Evolutionary conservation across 495 filamentous ascomycete genomes (phyloP).

Genomic region (Annulohypoxylon moriforme): DNA sequence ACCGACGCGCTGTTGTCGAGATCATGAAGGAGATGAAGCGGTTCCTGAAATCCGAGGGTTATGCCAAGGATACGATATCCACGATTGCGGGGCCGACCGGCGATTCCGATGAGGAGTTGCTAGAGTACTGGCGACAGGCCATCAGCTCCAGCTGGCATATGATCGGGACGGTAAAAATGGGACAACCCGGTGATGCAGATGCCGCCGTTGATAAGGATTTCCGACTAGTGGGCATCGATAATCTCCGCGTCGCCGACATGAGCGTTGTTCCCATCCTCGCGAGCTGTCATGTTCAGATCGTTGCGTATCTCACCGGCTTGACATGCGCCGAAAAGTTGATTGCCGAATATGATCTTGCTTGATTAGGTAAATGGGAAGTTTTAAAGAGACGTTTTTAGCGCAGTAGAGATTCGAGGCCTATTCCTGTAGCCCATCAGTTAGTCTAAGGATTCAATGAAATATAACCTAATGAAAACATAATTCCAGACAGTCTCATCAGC

Average conservation of each 20-base stretch:
- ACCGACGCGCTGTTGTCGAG: constrained; percentile 66
- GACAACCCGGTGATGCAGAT: constrained; percentile 55
- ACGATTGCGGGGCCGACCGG: constrained; percentile 58
- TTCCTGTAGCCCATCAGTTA: background rate
- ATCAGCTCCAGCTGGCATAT: constrained; percentile 64
- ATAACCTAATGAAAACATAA: background rate
- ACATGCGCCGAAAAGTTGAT: constrained; percentile 59
- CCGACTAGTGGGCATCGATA: constrained; percentile 64
- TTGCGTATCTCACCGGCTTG: constrained; percentile 53
- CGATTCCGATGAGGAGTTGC: constrained; percentile 66
- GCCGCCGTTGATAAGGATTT: constrained; percentile 68
- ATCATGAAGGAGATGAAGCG: constrained; percentile 60
- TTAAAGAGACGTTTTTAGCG: background rate
- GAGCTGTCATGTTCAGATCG: constrained; percentile 51
- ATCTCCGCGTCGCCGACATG: constrained; percentile 72
- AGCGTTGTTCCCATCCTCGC: constrained; percentile 70
- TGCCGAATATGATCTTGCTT: constrained; percentile 51
- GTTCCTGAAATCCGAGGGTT: constrained; percentile 56
- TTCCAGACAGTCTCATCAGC: background rate
- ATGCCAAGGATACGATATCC: constrained; percentile 59
- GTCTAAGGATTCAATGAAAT: background rate
- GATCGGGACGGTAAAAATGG: constrained; percentile 74
- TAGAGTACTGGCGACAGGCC: constrained; percentile 59
- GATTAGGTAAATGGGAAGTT: constrained; percentile 9
- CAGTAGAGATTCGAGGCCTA: background rate